phyloP scores from a whole-genome alignment of 805 yeast species.

The Ogataea saltuana region DNA sequence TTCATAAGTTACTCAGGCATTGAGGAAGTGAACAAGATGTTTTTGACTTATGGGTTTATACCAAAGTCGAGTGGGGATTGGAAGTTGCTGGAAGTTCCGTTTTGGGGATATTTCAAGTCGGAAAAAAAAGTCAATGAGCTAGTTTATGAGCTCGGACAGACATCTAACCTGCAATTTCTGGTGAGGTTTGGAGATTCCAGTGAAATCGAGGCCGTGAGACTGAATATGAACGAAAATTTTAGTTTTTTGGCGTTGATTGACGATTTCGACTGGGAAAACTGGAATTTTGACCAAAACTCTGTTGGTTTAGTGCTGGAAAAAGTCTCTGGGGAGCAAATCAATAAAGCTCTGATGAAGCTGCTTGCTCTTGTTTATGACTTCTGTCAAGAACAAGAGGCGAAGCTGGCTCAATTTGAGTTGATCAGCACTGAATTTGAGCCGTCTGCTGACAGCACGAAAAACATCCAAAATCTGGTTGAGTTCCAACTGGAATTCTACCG shows the following conservation, averaged over 20 bases:
- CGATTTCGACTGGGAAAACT: constrained; percentile 24
- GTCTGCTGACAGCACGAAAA: constrained; percentile 17
- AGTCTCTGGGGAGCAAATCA: constrained; percentile 17
- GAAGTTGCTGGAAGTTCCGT: constrained; percentile 38
- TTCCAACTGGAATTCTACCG: constrained; percentile 22
- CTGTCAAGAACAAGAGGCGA: constrained; percentile 11
- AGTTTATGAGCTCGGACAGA: constrained; percentile 37
- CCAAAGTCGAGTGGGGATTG: constrained; percentile 33
- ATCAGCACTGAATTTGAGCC: constrained; percentile 25
- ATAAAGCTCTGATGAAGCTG: constrained; percentile 15
- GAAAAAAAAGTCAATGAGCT: constrained; percentile 16
- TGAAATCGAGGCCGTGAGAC: constrained; percentile 19
- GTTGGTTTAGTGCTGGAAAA: constrained; percentile 19
- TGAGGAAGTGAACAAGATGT: constrained; percentile 44
- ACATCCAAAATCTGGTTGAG: constrained; percentile 18
- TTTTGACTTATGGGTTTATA: constrained; percentile 47
- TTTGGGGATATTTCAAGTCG: constrained; percentile 33
- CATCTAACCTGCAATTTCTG: constrained; percentile 43
- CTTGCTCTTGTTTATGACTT: constrained; percentile 17
- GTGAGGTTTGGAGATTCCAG: constrained; percentile 22
- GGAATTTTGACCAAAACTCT: constrained; percentile 30
- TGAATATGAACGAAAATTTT: constrained; percentile 36
- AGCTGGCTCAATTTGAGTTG: constrained; percentile 15
- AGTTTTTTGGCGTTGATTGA: constrained; percentile 36
- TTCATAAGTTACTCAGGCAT: constrained; percentile 46